Evolutionary conservation across 129 eudicot species (phyloP).

Genomic region (Flaveria trinervia): DNA sequence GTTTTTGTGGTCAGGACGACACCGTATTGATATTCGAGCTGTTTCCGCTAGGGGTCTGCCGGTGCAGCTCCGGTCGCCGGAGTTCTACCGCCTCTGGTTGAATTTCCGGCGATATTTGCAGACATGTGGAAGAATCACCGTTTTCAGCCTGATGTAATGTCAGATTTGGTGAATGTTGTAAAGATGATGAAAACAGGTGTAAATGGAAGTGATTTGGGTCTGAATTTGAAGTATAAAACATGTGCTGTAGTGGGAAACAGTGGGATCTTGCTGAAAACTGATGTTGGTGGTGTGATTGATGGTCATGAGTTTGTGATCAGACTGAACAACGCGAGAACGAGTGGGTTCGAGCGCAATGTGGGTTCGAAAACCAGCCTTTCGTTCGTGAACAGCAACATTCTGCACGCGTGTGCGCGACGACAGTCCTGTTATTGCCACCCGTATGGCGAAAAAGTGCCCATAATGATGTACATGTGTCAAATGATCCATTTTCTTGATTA

Average conservation of each 20-base stretch:
- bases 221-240: conserved; percentile 39
- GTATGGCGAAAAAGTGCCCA: conserved; percentile 71
- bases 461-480: conserved; percentile 83
- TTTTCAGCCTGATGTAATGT: conserved; percentile 56
- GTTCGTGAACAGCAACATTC: conserved; percentile 75
- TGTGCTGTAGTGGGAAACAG: conserved; percentile 98
- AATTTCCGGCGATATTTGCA: conserved; percentile 56
- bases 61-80: conserved; percentile 65
- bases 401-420: conserved; percentile 79
- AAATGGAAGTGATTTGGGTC: conserved; percentile 24
- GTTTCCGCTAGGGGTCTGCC: conserved; percentile 53
- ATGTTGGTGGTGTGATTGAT: conserved; percentile 63
- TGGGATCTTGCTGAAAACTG: conserved; percentile 71
- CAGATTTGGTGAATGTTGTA: conserved; percentile 48
- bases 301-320: conserved; percentile 76
- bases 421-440: conserved; percentile 84
- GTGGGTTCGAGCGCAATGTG: conserved; percentile 57
- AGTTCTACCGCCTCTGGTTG: conserved; percentile 57
- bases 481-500: conserved; percentile 89
- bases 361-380: conserved; percentile 80
- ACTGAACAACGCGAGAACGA: conserved; percentile 70
- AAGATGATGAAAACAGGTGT: conserved; percentile 24
- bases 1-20: conserved; percentile 54
- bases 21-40: conserved; percentile 48
- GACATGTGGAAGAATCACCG: conserved; percentile 62